Base-by-base conservation (phyloP, 2,329 filamentous ascomycete genomes). In the Ophiostoma himal-ulmi region DNA sequence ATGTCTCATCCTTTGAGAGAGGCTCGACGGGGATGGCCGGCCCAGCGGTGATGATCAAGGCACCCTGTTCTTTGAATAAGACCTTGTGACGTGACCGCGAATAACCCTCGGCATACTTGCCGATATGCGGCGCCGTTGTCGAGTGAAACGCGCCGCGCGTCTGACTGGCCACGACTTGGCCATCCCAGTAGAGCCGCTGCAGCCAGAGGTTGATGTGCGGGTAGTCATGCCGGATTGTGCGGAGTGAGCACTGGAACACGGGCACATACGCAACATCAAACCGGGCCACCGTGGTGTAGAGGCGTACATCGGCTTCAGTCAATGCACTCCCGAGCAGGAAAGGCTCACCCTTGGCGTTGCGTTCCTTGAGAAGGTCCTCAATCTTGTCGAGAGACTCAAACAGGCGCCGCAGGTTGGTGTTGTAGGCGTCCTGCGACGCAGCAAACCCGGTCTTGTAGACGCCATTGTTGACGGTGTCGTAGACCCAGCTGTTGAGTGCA, bases 151-250 rank as follows among this genome's bases (percentile, higher is more conserved):
- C 52, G n/a, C 52, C 52, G 22, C 52, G 52, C 1, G 52, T 57
- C 7, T 30, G 52, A 5, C 52, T 10, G 3, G 52, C 52, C 22
- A 71, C 70, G 17, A 44, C 37, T 1, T 4, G 5, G 22, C 41
- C 68, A 60, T 71, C 70, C 69, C 69, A 70, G 65, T 93, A 94
- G 69, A 93, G 76, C 69, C 86, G 82, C 41, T 89, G 82, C 72
- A 93, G 74, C 91, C 91, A 94, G 66, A 83, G 82, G 77, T 94
- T 89, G 57, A 94, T 78, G 57, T 83, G 80, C 1, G 91, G 91
- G 75, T 89, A 91, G 74, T 90, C 86, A 74, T 89, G 82, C 3
- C 88, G 81, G 72, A 91, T 87, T 75, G 85, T 87, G 75, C 84
- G 86, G 22, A 89, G 75, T 72, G 90, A 91, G 74, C 88, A 90